Evolutionary conservation across 176 grass and related monocot genomes (phyloP).

Genomic region (barley (Hordeum vulgare)): MorexV3_pseudomolecules_assembly NC_058519.1:123092329-123092828

Average conservation of each 20-base stretch:
- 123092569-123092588: constrained; percentile 57
- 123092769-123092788: not conserved
- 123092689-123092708: constrained; percentile 32
- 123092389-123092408: constrained; percentile 7
- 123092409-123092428: constrained; percentile 34
- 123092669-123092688: constrained; percentile 52
- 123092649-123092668: constrained; percentile 38
- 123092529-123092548: constrained; percentile 1
- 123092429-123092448: constrained; percentile 18
- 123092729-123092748: not conserved
- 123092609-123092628: constrained; percentile 32
- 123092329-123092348: constrained; percentile 81
- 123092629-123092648: constrained; percentile 25
- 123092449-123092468: constrained; percentile 52
- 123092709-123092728: not conserved
- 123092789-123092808: constrained; percentile 25
- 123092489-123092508: constrained; percentile 49
- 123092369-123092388: constrained; percentile 28
- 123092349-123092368: constrained; percentile 59
- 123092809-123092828: not conserved
- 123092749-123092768: constrained; percentile 17
- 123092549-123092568: constrained; percentile 40
- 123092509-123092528: constrained; percentile 40
- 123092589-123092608: constrained; percentile 54
- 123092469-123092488: constrained; percentile 61